Base-by-base conservation (phyloP, 371 early-diverging fungal species). In the Lichtheimia hyalospora region DNA sequence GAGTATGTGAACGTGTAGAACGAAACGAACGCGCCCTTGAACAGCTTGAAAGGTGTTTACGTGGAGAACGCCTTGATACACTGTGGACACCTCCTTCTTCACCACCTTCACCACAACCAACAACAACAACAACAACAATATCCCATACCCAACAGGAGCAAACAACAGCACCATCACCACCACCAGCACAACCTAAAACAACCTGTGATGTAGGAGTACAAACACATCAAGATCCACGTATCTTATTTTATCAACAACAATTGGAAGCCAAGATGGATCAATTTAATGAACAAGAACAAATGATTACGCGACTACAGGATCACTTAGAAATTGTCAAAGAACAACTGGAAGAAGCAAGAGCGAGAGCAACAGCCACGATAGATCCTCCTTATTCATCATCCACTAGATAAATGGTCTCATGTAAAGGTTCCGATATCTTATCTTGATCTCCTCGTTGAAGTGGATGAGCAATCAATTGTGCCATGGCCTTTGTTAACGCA, bases 401-500 rank as follows among this genome's bases (percentile, higher is more conserved):
- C 18, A 46, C 10, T 7, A 57, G 42, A 23, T 21, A 49, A 41
- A 57, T 57, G 20, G 39, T 34, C 16, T 57, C 49, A 14, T 44
- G 10, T 4, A 57, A 8, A 18, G 42, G 15, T 15, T 57, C 39
- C 21, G 18, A 21, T 4, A 57, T 57, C 21, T 21, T 25, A 16
- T 57, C 58, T 49, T 57, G 58, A 25, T 53, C 54, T 18, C 63
- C 54, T 7, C 68, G 54, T 54, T 68, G 68, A 8, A 63, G 34
- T 40, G 68, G 68, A 60, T 68, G 68, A 3, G 68, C 63, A 10
- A 55, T 27, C 20, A 68, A 20, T 42, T 68, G 68, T 15, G 60
- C 48, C 68, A 68, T 68, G 5, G 63, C 55, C 41, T 57, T 57
- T 2, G 68, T 60, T 18, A 68, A 54, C 21, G 60, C 42, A 34